Evolutionary conservation across 1,139 yeast genomes (phyloP).

Genomic region (Debaryomycetaceae sp.): DNA sequence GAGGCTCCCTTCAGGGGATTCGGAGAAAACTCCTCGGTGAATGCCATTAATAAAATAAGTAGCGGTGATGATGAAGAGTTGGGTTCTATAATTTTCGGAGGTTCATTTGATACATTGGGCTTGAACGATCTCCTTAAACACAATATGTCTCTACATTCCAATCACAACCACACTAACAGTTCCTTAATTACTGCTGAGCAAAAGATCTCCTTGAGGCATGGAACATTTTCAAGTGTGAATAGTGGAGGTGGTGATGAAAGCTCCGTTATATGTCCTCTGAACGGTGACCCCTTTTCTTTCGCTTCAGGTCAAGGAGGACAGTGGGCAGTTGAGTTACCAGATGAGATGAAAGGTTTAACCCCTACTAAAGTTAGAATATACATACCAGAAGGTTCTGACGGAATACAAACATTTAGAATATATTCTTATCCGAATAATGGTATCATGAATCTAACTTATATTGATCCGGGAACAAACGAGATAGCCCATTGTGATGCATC

Average conservation of each 20-base stretch:
- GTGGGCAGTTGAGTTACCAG: conserved; percentile 64
- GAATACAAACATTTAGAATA: conserved; percentile 67
- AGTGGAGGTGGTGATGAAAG: conserved; percentile 37
- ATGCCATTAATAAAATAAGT: conserved; percentile 57
- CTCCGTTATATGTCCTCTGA: conserved; percentile 56
- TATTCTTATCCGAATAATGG: conserved; percentile 79
- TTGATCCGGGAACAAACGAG: conserved; percentile 65
- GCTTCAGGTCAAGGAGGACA: conserved; percentile 54
- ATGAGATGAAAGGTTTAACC: conserved; percentile 44
- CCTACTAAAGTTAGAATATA: conserved; percentile 78
- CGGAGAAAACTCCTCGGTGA: conserved; percentile 54
- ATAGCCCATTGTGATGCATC: conserved; percentile 73
- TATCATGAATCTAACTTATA: conserved; percentile 85
- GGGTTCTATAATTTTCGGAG: conserved; percentile 72
- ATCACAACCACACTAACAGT: conserved; percentile 27
- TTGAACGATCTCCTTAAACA: conserved; percentile 41
- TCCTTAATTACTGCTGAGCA: conserved; percentile 59
- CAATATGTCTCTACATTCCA: conserved; percentile 20
- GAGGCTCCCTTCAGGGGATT: conserved; percentile 78
- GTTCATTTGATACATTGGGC: conserved; percentile 65
- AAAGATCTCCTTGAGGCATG: conserved; percentile 60
- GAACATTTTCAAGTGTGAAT: conserved; percentile 54
- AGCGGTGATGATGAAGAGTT: conserved; percentile 21
- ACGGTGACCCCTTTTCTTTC: conserved; percentile 53
- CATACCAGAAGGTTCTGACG: conserved; percentile 52